Conservation (phyloP, 352 stramenopile genomes). For the Phytophthora niederhauseri region DNA sequence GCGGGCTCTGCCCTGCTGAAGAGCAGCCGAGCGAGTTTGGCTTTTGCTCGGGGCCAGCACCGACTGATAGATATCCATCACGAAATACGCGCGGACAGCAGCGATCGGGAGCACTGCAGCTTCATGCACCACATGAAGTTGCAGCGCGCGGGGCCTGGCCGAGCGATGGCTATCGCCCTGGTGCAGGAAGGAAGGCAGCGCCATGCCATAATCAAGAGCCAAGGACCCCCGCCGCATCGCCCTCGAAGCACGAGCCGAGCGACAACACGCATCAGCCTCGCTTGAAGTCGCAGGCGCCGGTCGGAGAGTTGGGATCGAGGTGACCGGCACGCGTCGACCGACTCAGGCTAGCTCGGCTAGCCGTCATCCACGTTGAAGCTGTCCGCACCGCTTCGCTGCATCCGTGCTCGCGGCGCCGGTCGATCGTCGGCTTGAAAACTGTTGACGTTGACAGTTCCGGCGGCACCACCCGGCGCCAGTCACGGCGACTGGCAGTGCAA, state of each 20-base stretch:
- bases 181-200: neutral
- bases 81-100: neutral
- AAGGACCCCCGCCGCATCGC: neutral
- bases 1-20: neutral
- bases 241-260: neutral
- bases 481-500: neutral
- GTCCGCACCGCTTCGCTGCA: conserved; percentile 23
- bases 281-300: conserved; percentile 1
- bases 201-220: neutral
- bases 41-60: neutral
- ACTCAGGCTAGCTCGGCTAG: neutral
- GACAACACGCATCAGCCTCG: neutral
- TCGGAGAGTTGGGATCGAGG: conserved; percentile 2
- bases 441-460: conserved; percentile 43
- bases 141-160: neutral
- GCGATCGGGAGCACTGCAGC: neutral
- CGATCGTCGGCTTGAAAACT: conserved; percentile 33
- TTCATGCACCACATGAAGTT: neutral
- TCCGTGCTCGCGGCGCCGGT: conserved; percentile 6
- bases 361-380: conserved; percentile 37
- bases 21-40: neutral
- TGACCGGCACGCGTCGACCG: conserved; percentile 26
- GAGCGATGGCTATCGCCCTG: neutral
- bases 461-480: conserved; percentile 10
- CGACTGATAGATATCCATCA: neutral